Evolutionary conservation across 345 rosid genomes (phyloP).

Genomic region (Xanthoceras sorbifolium): DNA sequence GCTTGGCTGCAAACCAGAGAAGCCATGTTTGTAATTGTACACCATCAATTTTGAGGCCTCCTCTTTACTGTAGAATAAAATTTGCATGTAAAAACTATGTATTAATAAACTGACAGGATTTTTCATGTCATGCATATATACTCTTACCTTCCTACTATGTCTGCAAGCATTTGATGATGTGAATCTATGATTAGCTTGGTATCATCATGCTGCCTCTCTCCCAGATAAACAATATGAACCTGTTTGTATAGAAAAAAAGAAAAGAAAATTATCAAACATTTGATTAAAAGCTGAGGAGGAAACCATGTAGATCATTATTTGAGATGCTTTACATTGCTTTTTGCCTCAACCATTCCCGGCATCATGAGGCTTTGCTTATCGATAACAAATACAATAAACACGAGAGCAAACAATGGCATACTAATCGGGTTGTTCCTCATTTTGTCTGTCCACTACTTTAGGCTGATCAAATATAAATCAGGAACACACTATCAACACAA

Average conservation of each 20-base stretch:
- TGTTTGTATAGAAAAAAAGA: slow-evolving; percentile 16
- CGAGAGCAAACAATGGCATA: neutral
- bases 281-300: neutral
- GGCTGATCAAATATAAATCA: no score
- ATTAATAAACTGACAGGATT: neutral
- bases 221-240: slow-evolving; percentile 68
- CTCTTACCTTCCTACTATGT: slow-evolving; percentile 58
- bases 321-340: neutral
- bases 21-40: slow-evolving; percentile 71
- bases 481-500: no score
- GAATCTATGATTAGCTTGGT: slow-evolving; percentile 43
- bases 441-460: neutral
- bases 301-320: neutral
- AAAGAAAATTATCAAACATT: neutral
- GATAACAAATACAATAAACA: neutral
- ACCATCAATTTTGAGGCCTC: slow-evolving; percentile 53
- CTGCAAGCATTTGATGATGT: slow-evolving; percentile 65
- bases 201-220: slow-evolving; percentile 49
- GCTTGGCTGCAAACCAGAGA: slow-evolving; percentile 76
- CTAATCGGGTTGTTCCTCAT: neutral
- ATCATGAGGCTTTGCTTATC: neutral
- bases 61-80: slow-evolving; percentile 53
- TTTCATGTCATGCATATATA: neutral
- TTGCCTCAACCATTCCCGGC: neutral
- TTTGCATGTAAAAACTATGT: neutral